phyloP scores from a whole-genome alignment of 345 rosid species.

The Hibiscus mutabilis region DNA sequence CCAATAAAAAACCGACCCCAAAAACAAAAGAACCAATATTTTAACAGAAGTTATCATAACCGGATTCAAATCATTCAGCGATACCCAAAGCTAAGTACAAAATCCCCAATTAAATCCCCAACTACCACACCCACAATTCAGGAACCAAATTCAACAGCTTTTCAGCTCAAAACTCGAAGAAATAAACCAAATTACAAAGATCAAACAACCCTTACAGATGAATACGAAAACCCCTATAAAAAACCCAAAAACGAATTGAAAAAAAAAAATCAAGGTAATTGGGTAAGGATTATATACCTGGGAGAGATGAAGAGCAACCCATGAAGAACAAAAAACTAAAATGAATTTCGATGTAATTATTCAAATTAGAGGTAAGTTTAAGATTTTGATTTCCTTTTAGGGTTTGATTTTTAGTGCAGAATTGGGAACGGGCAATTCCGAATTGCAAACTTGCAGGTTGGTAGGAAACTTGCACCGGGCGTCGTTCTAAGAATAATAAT shows the following conservation, averaged over 20 bases:
- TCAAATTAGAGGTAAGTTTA: neutral
- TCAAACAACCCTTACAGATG: neutral
- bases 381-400: neutral
- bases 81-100: constrained; percentile 3
- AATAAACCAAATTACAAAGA: constrained; percentile 3
- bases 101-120: neutral
- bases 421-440: neutral
- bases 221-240: constrained; percentile 7
- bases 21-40: constrained; percentile 7
- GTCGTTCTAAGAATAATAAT: no score
- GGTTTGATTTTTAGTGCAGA: neutral
- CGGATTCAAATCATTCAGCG: constrained; percentile 3
- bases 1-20: constrained; percentile 3
- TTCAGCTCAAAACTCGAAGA: constrained; percentile 7
- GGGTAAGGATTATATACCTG: constrained; percentile 36
- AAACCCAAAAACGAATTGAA: neutral
- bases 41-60: constrained; percentile 14
- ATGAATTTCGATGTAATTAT: neutral
- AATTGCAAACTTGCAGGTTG: neutral
- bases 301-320: constrained; percentile 94
- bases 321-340: constrained; percentile 17
- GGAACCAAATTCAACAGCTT: neutral
- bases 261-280: neutral
- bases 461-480: neutral
- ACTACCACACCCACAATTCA: neutral